A percentile compares a stretch with the other conserved stretches of the same genome.
These are phyloP conservation scores for Metarhizium album DNA, from an alignment of 2,329 filamentous ascomycete species.

Conservation along the genomic window DNA sequence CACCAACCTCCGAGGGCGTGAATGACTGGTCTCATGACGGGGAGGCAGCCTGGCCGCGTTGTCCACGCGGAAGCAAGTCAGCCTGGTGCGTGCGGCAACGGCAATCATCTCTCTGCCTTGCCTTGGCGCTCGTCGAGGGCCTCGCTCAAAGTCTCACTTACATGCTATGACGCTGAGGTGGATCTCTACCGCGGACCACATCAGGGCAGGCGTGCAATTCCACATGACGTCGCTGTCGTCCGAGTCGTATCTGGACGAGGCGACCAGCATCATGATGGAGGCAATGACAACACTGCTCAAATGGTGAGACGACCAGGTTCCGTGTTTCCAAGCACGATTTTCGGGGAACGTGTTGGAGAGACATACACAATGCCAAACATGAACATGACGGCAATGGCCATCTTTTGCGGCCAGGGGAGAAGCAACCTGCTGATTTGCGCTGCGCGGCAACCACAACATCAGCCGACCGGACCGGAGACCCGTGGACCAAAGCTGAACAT, in stretches of 20 bases:
- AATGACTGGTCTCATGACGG: conserved; percentile 4
- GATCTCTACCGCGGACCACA: conserved; percentile 3
- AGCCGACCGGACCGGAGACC: too few relatives aligned
- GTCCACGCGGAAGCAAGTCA: too few relatives aligned
- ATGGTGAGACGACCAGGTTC: too few relatives aligned
- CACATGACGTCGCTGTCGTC: background rate
- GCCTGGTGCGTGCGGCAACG: too few relatives aligned
- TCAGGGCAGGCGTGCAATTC: background rate
- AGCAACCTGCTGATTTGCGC: background rate
- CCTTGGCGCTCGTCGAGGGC: too few relatives aligned
- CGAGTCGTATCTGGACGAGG: background rate
- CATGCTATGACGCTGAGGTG: conserved; percentile 2
- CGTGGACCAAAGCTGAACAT: too few relatives aligned
- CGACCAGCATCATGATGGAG: too few relatives aligned
- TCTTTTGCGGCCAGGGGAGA: background rate
- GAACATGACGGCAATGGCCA: conserved; percentile 3
- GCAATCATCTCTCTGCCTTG: too few relatives aligned
- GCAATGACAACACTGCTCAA: too few relatives aligned
- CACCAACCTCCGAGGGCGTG: conserved; percentile 5
- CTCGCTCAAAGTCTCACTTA: background rate
- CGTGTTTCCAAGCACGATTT: too few relatives aligned
- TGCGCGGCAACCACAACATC: background rate
- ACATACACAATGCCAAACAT: background rate
- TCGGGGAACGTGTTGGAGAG: background rate
- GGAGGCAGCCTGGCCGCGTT: background rate